These are phyloP conservation scores for Singerocomus inundabilis DNA, from an alignment of 1,284 basidiomycete species.

Conservation along the genomic window DNA sequence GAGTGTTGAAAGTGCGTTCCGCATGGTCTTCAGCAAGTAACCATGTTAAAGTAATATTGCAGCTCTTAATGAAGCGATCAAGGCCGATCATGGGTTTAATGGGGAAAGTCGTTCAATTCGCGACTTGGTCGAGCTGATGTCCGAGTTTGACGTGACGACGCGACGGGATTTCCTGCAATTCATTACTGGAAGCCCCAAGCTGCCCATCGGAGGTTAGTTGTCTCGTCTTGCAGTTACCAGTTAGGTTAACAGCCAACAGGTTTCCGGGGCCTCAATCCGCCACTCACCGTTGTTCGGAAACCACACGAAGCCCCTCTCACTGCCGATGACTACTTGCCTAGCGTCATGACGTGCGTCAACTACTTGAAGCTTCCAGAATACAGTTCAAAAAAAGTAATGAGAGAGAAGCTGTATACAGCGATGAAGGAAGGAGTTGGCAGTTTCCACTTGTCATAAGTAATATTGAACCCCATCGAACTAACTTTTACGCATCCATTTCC, in stretches of 20 bases:
- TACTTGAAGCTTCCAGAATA: conserved; percentile 95
- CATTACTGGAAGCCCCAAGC: conserved; percentile 92
- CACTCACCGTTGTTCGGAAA: conserved; percentile 95
- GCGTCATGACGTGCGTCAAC: conserved; percentile 99
- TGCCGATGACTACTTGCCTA: conserved; percentile 94
- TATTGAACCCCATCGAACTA: conserved; percentile 23
- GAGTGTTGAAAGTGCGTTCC: conserved; percentile 76
- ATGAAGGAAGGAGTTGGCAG: conserved; percentile 91
- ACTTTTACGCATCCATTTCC: conserved; percentile 25
- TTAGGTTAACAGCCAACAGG: conserved; percentile 46
- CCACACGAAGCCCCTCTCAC: conserved; percentile 88
- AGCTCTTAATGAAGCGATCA: conserved; percentile 87
- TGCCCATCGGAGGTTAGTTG: conserved; percentile 85
- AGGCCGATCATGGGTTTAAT: conserved; percentile 98
- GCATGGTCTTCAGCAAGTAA: not conserved
- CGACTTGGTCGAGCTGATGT: conserved; percentile 86
- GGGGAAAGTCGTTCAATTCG: conserved; percentile 89
- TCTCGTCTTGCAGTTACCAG: conserved; percentile 2
- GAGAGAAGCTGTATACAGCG: conserved; percentile 75
- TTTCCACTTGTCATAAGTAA: conserved; percentile 84
- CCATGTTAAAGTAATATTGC: conserved; percentile 8
- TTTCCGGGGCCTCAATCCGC: conserved; percentile 92
- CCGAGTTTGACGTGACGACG: conserved; percentile 68
- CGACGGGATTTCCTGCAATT: conserved; percentile 94
- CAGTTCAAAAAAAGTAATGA: conserved; percentile 78